Percentiles rank a stretch among this genome's conserved stretches.
Evolutionary conservation across 805 yeast genomes (phyloP).

Genomic region (Kodamaea nitidulidarum): DNA sequence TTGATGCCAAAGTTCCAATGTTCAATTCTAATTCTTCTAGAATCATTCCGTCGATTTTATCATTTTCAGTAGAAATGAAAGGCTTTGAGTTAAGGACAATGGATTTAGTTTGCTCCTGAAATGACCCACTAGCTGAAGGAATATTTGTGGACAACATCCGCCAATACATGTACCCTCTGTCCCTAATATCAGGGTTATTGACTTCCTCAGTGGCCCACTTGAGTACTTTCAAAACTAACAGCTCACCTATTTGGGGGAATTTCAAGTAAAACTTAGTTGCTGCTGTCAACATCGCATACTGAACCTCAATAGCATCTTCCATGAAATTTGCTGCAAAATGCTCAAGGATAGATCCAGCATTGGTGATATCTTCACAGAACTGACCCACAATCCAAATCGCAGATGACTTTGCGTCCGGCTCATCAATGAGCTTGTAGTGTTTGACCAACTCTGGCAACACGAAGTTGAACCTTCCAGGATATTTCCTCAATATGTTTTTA

Average conservation of each 20-base stretch:
- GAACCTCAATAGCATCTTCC: conserved; percentile 72
- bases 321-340: conserved; percentile 44
- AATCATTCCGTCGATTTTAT: conserved; percentile 62
- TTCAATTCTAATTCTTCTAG: conserved; percentile 79
- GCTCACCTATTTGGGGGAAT: conserved; percentile 51
- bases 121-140: conserved; percentile 37
- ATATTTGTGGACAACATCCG: conserved; percentile 53
- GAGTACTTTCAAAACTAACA: conserved; percentile 53
- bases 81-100: conserved; percentile 65
- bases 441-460: conserved; percentile 27
- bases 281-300: conserved; percentile 69
- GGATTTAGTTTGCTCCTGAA: conserved; percentile 34
- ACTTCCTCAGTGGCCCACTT: conserved; percentile 69
- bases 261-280: conserved; percentile 63
- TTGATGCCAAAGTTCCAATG: conserved; percentile 78
- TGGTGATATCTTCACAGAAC: conserved; percentile 47
- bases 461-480: conserved; percentile 52
- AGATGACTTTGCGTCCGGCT: conserved; percentile 74
- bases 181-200: conserved; percentile 82
- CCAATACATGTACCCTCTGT: conserved; percentile 84
- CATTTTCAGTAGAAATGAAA: conserved; percentile 59
- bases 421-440: conserved; percentile 49
- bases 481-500: conserved; percentile 71
- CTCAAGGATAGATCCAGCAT: conserved; percentile 38
- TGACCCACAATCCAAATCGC: conserved; percentile 84